Evolutionary conservation across 2,329 filamentous ascomycete species (phyloP).

Genomic region (Fusarium napiforme): DNA sequence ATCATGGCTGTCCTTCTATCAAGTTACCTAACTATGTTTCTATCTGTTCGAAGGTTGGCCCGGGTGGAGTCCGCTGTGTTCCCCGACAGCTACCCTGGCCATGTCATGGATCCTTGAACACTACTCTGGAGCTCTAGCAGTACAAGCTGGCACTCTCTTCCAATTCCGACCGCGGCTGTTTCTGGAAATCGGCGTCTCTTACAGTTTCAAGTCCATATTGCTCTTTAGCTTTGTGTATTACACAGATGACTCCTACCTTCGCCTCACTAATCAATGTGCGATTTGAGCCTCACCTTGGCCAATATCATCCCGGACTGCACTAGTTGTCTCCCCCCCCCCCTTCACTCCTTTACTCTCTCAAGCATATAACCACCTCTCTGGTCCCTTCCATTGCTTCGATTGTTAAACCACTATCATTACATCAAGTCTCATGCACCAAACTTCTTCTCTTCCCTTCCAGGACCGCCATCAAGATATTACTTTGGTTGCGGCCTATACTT

Average conservation of each 20-base stretch:
- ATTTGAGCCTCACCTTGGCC: conserved; percentile 43
- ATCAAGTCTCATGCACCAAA: conserved; percentile 33
- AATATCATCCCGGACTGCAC: conserved; percentile 19
- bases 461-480: conserved; percentile 34
- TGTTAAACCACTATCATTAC: not conserved
- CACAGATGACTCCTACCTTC: conserved; percentile 37
- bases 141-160: conserved; percentile 31
- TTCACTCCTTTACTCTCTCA: not conserved
- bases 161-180: conserved; percentile 17
- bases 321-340: conserved; percentile 13
- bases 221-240: conserved; percentile 32
- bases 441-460: conserved; percentile 21
- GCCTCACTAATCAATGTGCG: conserved; percentile 46
- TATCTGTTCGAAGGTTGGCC: conserved; percentile 29
- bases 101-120: conserved; percentile 29
- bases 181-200: conserved; percentile 11
- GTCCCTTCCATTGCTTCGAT: conserved; percentile 1
- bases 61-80: conserved; percentile 13
- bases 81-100: conserved; percentile 32
- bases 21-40: conserved; percentile 15
- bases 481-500: conserved; percentile 27
- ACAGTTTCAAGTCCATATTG: conserved; percentile 38
- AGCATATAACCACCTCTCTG: conserved; percentile 28
- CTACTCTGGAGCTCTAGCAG: conserved; percentile 43
- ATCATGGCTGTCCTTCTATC: conserved; percentile 22